phyloP scores from a whole-genome alignment of 2,329 filamentous ascomycete species.

The Aspergillus viridinutans region DNA sequence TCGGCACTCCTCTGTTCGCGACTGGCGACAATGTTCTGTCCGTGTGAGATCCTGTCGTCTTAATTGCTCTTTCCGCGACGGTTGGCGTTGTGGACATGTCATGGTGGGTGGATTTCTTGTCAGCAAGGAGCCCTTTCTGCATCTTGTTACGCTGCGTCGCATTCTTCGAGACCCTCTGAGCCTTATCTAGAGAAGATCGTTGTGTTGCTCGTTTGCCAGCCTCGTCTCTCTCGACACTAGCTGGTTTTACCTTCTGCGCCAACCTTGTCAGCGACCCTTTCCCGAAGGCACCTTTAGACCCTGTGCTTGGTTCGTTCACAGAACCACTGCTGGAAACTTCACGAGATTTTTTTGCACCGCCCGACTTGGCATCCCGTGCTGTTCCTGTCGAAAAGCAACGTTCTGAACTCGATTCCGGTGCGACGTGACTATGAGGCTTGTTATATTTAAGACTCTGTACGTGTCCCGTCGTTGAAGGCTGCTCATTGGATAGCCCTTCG shows the following conservation, averaged over 20 bases:
- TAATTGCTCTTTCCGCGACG: conserved; percentile 9
- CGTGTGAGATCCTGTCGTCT: conserved; percentile 3
- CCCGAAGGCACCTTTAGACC: conserved; percentile 19
- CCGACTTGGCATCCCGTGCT: neutral
- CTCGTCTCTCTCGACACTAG: conserved; percentile 22
- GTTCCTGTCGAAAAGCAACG: neutral
- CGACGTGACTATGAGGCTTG: neutral
- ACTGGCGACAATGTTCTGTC: conserved; percentile 13
- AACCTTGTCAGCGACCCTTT: conserved; percentile 30
- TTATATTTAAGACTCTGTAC: neutral
- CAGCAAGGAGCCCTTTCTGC: conserved; percentile 14
- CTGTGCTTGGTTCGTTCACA: conserved; percentile 16
- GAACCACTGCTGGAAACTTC: conserved; percentile 10
- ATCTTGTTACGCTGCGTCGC: conserved; percentile 14
- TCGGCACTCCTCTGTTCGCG: conserved; percentile 27
- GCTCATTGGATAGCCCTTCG: neutral
- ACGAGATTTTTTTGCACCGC: conserved; percentile 1
- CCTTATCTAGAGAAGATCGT: conserved; percentile 15
- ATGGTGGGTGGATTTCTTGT: conserved; percentile 14
- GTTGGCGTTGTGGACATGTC: conserved; percentile 5
- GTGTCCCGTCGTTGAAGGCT: neutral
- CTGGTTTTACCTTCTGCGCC: conserved; percentile 32
- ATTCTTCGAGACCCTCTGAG: neutral
- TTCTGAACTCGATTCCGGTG: neutral
- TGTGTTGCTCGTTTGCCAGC: conserved; percentile 15